These are phyloP conservation scores for Streptanthus diversifolius DNA, from an alignment of 345 rosid species.

Conservation along the genomic window DNA sequence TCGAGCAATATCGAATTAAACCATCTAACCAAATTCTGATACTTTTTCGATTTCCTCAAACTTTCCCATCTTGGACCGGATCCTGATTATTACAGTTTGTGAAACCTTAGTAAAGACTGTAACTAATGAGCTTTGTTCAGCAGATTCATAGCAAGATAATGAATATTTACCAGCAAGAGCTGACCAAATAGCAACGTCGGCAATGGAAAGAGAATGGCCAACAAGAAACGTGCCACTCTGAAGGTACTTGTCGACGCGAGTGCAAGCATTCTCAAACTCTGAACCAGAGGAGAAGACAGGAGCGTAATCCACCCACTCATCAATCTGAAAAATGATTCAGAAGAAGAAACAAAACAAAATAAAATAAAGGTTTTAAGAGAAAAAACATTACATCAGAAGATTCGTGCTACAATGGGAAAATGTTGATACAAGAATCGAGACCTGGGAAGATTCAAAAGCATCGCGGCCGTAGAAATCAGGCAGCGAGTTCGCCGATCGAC, in stretches of 20 bases:
- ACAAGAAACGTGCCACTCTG: conserved; percentile 61
- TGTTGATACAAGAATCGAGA: background rate
- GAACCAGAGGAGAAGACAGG: conserved; percentile 65
- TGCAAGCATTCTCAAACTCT: conserved; percentile 77
- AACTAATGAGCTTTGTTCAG: background rate
- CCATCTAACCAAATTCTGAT: conserved; percentile 76
- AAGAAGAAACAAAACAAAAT: background rate
- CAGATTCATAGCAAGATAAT: background rate
- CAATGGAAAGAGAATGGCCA: conserved; percentile 64
- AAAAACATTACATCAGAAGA: background rate
- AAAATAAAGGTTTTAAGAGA: background rate
- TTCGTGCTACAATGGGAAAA: background rate
- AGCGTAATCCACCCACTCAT: conserved; percentile 78
- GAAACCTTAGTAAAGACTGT: background rate
- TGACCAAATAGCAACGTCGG: conserved; percentile 87
- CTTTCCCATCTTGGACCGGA: conserved; percentile 89
- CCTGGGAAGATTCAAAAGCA: conserved; percentile 58
- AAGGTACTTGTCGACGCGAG: conserved; percentile 49
- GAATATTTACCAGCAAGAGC: conserved; percentile 62
- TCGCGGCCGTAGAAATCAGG: conserved; percentile 49
- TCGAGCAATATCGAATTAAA: conserved; percentile 68
- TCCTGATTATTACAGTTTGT: conserved; percentile 42
- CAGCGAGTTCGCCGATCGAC: conserved; percentile 41
- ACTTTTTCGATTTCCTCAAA: conserved; percentile 87
- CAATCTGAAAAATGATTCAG: conserved; percentile 44